Conservation (phyloP, 2,329 filamentous ascomycete species). For the Aspergillus pseudonomiae region DNA sequence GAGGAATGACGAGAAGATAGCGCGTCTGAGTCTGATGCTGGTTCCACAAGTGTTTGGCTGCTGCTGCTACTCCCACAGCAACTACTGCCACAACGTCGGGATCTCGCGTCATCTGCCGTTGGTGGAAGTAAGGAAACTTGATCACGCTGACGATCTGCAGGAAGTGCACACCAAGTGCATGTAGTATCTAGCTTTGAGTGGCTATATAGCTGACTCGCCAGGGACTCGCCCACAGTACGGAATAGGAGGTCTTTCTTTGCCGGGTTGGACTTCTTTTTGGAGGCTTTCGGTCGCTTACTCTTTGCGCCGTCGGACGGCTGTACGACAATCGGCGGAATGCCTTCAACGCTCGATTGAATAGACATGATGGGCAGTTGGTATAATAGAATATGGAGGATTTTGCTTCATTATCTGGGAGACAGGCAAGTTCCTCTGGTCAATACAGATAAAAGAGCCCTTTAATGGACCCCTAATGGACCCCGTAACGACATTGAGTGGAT, state of each 20-base stretch:
- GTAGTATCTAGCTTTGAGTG: neutral
- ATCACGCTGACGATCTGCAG: neutral
- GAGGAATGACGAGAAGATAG: neutral
- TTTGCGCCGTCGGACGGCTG: neutral
- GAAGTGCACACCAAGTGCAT: neutral
- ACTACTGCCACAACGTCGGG: neutral
- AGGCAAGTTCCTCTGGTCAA: neutral
- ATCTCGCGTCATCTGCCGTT: neutral
- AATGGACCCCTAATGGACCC: neutral
- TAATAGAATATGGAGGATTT: neutral
- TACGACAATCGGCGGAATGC: neutral
- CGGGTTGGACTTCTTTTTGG: neutral
- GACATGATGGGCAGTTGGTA: neutral
- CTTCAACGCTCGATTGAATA: neutral
- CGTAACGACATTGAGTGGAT: neutral
- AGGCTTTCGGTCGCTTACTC: neutral
- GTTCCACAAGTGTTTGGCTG: constrained; percentile 7
- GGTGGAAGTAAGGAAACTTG: neutral
- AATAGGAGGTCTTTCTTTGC: constrained; percentile 1
- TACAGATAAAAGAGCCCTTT: neutral
- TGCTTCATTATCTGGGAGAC: neutral
- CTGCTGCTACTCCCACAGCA: constrained; percentile 8
- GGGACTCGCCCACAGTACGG: neutral
- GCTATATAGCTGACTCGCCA: neutral
- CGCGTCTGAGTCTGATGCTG: neutral